A percentile compares a stretch with the other conserved stretches of the same genome.
phyloP scores from a whole-genome alignment of 1,139 yeast genomes.

The Pichia sp. region DNA sequence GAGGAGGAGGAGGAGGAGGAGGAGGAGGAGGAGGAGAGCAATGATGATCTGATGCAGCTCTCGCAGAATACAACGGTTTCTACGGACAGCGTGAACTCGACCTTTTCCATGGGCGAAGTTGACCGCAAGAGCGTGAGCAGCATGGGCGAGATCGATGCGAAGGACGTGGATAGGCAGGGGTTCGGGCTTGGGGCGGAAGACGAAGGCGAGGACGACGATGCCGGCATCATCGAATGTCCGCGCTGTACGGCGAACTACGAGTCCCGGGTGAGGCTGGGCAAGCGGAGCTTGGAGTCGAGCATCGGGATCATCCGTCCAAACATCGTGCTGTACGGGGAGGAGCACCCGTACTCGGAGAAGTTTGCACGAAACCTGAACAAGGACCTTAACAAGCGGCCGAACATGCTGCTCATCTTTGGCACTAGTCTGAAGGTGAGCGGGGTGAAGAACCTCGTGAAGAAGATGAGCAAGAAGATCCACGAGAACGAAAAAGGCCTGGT shows the following conservation, averaged over 20 bases:
- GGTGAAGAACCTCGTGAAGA: constrained; percentile 60
- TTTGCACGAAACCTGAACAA: constrained; percentile 55
- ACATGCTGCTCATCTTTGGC: constrained; percentile 65
- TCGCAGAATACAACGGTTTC: constrained; percentile 8
- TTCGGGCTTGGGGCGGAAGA: constrained; percentile 26
- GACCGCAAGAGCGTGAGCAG: constrained; percentile 6
- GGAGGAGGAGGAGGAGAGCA: constrained; percentile 37
- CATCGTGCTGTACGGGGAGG: constrained; percentile 73
- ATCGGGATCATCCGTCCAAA: constrained; percentile 70
- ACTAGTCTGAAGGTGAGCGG: constrained; percentile 75
- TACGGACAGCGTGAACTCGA: constrained; percentile 2
- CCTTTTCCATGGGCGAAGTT: constrained; percentile 4
- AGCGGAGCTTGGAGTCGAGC: constrained; percentile 47
- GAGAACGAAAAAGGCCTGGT: constrained; percentile 56
- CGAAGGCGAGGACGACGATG: constrained; percentile 40
- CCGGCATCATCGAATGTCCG: constrained; percentile 66
- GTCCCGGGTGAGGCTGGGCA: constrained; percentile 55
- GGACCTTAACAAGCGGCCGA: constrained; percentile 57
- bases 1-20: constrained; percentile 48
- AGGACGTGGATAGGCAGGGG: not conserved
- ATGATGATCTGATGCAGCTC: constrained; percentile 10
- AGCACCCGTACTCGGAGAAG: constrained; percentile 67
- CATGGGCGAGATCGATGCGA: not conserved
- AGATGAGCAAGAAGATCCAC: constrained; percentile 55
- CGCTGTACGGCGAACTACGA: constrained; percentile 51